A percentile compares a stretch with the other conserved stretches of the same genome.
phyloP scores from a whole-genome alignment of 1,139 yeast species.

The Candida buenavistaensis region DNA sequence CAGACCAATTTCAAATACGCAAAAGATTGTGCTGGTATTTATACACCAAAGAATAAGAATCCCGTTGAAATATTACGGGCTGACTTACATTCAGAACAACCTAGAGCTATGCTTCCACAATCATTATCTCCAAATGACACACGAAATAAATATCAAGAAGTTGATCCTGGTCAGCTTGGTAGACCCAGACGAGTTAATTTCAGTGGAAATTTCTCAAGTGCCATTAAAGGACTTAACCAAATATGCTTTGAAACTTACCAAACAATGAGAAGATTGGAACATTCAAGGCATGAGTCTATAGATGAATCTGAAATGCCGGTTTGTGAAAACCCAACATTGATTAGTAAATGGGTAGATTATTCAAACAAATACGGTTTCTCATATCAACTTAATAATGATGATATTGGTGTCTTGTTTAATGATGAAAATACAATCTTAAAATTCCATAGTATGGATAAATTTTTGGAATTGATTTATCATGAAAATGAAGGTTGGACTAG shows the following conservation, averaged over 20 bases:
- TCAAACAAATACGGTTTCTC: constrained; percentile 95
- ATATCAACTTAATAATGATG: constrained; percentile 86
- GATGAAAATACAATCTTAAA: constrained; percentile 80
- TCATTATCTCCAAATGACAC: constrained; percentile 93
- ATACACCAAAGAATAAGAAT: constrained; percentile 53
- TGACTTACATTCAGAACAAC: constrained; percentile 69
- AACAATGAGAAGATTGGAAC: constrained; percentile 43
- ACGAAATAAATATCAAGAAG: constrained; percentile 81
- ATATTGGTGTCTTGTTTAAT: constrained; percentile 88
- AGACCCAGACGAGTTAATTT: constrained; percentile 44
- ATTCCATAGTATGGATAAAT: constrained; percentile 60
- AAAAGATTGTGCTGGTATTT: constrained; percentile 64
- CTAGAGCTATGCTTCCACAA: constrained; percentile 74
- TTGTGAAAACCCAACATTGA: constrained; percentile 67
- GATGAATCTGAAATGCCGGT: constrained; percentile 41
- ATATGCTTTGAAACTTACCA: constrained; percentile 42
- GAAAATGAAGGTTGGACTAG: constrained; percentile 73
- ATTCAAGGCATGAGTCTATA: constrained; percentile 32
- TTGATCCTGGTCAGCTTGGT: constrained; percentile 43
- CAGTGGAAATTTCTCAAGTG: constrained; percentile 40
- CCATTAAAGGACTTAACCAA: constrained; percentile 41
- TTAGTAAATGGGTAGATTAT: constrained; percentile 97
- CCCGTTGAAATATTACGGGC: constrained; percentile 72
- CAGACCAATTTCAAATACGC: constrained; percentile 67
- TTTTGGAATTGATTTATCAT: constrained; percentile 62